A percentile compares a stretch with the other conserved stretches of the same genome.
These are phyloP conservation scores for Pseudophaeomoniella oleicola DNA, from an alignment of 2,329 filamentous ascomycete genomes.

Conservation along the genomic window DNA sequence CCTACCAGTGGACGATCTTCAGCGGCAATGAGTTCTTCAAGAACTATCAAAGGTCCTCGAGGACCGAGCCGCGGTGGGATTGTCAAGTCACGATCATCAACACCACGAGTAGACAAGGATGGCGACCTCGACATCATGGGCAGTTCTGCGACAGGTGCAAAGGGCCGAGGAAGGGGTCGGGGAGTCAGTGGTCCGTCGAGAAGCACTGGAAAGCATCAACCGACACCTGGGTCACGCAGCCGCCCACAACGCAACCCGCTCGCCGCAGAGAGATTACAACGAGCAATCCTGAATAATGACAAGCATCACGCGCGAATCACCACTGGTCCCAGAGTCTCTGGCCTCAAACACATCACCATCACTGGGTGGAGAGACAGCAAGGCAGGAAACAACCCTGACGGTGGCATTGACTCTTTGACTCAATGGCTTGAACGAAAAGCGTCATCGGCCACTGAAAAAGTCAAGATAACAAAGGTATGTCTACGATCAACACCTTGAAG, in stretches of 20 bases:
- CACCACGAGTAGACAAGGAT: constrained; percentile 39
- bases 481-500: constrained; percentile 25
- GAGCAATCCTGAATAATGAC: constrained; percentile 6
- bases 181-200: background rate
- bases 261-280: constrained; percentile 13
- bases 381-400: constrained; percentile 2
- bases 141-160: constrained; percentile 17
- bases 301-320: constrained; percentile 2
- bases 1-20: too few species aligned
- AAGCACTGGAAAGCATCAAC: background rate
- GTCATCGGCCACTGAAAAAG: constrained; percentile 28
- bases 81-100: constrained; percentile 29
- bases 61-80: constrained; percentile 32
- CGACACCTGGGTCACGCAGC: constrained; percentile 9
- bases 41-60: constrained; percentile 17
- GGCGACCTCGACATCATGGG: constrained; percentile 47
- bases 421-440: constrained; percentile 1
- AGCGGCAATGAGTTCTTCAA: constrained; percentile 15
- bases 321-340: background rate
- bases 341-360: constrained; percentile 9
- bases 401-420: background rate
- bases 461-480: constrained; percentile 70
- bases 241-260: too few species aligned
- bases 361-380: constrained; percentile 13
- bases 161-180: constrained; percentile 2